A percentile compares a stretch with the other conserved stretches of the same genome.
phyloP scores from a whole-genome alignment of 805 yeast species.

The Tetrapisispora namnaoensis region DNA sequence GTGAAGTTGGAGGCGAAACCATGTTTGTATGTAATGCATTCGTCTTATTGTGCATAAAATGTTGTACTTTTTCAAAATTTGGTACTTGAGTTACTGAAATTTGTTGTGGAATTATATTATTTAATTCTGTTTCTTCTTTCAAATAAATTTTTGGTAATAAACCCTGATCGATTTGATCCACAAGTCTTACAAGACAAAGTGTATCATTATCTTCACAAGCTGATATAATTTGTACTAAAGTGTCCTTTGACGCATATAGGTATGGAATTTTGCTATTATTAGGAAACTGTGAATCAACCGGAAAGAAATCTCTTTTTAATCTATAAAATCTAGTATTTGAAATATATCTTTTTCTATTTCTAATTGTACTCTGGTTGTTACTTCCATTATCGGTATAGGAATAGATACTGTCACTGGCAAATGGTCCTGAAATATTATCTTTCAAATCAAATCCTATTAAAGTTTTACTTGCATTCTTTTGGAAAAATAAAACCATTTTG shows the following conservation, averaged over 20 bases:
- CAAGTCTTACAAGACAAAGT: constrained; percentile 9
- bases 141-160: constrained; percentile 7
- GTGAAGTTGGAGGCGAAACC: constrained; percentile 16
- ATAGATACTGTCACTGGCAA: not conserved
- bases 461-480: not conserved
- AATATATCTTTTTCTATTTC: not conserved
- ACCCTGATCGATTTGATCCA: constrained; percentile 11
- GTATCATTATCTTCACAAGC: constrained; percentile 3
- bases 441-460: not conserved
- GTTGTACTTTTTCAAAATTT: not conserved
- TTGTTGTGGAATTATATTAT: constrained; percentile 1
- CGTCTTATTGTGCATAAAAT: not conserved
- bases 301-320: constrained; percentile 2
- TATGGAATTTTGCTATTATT: not conserved
- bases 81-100: not conserved
- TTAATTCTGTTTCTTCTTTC: constrained; percentile 7
- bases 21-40: not conserved
- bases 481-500: no score
- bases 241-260: constrained; percentile 3
- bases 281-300: not conserved
- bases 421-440: constrained; percentile 1
- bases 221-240: constrained; percentile 11
- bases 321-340: constrained; percentile 3
- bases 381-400: not conserved
- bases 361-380: not conserved